Conservation (phyloP, 805 yeast species). For the Wickerhamomyces sydowiorum region DNA sequence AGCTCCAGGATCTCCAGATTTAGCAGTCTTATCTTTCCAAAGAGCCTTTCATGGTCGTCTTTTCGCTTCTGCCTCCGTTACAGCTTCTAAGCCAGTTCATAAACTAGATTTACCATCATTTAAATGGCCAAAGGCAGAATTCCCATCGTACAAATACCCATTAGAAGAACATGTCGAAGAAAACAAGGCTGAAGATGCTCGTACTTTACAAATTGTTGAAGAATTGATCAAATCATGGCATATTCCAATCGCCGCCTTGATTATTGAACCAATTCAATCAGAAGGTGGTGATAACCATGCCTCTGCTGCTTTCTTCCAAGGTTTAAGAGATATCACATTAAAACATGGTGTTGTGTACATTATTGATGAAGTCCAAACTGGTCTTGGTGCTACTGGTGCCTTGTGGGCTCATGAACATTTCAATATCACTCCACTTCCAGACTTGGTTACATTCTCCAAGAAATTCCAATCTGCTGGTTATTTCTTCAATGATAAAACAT, state of each 20-base stretch:
- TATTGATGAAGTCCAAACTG: constrained; percentile 87
- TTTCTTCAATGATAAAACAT: constrained; percentile 69
- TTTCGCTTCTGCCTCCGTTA: constrained; percentile 85
- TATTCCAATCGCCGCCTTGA: constrained; percentile 79
- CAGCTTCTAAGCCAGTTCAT: constrained; percentile 93
- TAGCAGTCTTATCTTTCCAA: constrained; percentile 81
- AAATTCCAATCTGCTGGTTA: constrained; percentile 88
- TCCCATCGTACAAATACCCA: constrained; percentile 83
- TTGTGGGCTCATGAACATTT: constrained; percentile 90
- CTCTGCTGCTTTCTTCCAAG: constrained; percentile 71
- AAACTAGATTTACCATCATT: constrained; percentile 90
- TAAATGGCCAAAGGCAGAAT: constrained; percentile 96
- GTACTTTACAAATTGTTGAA: constrained; percentile 77
- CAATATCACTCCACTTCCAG: constrained; percentile 69
- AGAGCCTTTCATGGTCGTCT: constrained; percentile 93
- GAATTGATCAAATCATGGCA: constrained; percentile 60
- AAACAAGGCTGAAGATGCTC: constrained; percentile 72
- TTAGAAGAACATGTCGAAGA: constrained; percentile 56
- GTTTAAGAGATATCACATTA: constrained; percentile 68
- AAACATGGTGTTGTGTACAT: constrained; percentile 67
- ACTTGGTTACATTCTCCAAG: constrained; percentile 81
- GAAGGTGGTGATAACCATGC: constrained; percentile 94
- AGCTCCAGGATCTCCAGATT: constrained; percentile 85
- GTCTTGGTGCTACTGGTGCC: constrained; percentile 81
- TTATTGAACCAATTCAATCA: constrained; percentile 88